Evolutionary conservation across 2,329 filamentous ascomycete species (phyloP), one percentile per base, ranked within the genome.

Genomic region (Setomelanomma holmii): DNA sequence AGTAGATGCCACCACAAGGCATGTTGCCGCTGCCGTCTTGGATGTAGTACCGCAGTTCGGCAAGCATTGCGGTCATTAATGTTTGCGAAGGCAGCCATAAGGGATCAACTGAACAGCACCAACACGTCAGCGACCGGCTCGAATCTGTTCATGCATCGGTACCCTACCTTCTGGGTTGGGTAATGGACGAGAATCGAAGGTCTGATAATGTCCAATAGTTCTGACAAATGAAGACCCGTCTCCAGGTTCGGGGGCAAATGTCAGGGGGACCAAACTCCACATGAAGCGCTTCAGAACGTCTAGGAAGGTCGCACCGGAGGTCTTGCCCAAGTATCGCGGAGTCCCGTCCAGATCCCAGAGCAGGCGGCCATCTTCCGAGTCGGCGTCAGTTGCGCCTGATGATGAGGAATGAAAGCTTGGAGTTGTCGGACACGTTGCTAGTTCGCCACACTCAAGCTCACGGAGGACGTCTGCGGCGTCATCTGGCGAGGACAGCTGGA

Each of bases 281-380:
- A 69, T 67, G 47, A 69, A 68, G 17, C 59, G 49, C 34, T 67
- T 69, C 20, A 69, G 43, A 21, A 58, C 45, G 39, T 69, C 62
- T 21, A 69, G 56, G 36, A 69, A 69, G 3, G 60, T 66, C 3
- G 66, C 64, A 11, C 66, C 64, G 23, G 64, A 66, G 1, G 66
- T 66, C 33, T 63, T 63, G 11, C 66, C 66, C 8, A 68, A 46
- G 21, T 56, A 69, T 14, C 66, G 53, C 5, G 49, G 20, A 4
- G 46, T 57, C 1, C 64, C 61, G 20, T 58, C 58, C 8, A 48
- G 47, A 30, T 69, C 66, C 14, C 50, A 42, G 14, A 68, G 58
- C 38, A 67, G 42, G 12, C 64, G 56, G 8, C 64, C 61, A 27
- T 53, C 48, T 27, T 47, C 40, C n/a, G 47, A 38, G 14, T 59